These are phyloP conservation scores for Babesia microti DNA, from an alignment of 169 alveolate species.

Conservation along the genomic window DNA sequence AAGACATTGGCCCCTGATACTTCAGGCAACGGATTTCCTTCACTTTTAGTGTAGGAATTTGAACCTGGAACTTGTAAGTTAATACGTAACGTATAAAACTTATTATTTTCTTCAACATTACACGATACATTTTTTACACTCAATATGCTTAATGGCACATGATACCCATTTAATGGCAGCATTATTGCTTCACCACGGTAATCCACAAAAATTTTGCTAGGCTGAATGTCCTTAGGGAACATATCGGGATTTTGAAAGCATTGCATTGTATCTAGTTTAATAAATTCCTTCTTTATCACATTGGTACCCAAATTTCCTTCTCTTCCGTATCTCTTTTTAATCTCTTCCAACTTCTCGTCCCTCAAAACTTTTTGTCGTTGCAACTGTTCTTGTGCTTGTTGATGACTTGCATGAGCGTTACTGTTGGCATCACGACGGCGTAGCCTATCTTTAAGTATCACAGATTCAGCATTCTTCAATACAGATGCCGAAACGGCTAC, in stretches of 20 bases:
- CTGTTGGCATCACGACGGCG: slow-evolving; percentile 51
- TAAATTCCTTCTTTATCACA: slow-evolving; percentile 58
- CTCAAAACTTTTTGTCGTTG: slow-evolving; percentile 70
- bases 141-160: slow-evolving; percentile 80
- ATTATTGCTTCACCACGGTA: slow-evolving; percentile 69
- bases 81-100: slow-evolving; percentile 72
- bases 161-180: slow-evolving; percentile 73
- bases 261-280: slow-evolving; percentile 68
- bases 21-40: slow-evolving; percentile 68
- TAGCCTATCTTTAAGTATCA: slow-evolving; percentile 54
- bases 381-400: slow-evolving; percentile 41
- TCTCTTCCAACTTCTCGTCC: slow-evolving; percentile 69
- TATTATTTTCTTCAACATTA: slow-evolving; percentile 74
- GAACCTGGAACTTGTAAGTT: slow-evolving; percentile 87
- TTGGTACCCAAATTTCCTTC: slow-evolving; percentile 61
- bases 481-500: slow-evolving; percentile 55
- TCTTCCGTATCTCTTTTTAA: slow-evolving; percentile 63
- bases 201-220: slow-evolving; percentile 72
- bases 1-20: slow-evolving; percentile 63
- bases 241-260: slow-evolving; percentile 65
- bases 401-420: slow-evolving; percentile 46
- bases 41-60: slow-evolving; percentile 64
- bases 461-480: slow-evolving; percentile 57
- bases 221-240: slow-evolving; percentile 69
- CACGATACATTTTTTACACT: slow-evolving; percentile 80